Base-by-base conservation (phyloP, 2,329 filamentous ascomycete species). In the Fusarium veterinarium region DNA sequence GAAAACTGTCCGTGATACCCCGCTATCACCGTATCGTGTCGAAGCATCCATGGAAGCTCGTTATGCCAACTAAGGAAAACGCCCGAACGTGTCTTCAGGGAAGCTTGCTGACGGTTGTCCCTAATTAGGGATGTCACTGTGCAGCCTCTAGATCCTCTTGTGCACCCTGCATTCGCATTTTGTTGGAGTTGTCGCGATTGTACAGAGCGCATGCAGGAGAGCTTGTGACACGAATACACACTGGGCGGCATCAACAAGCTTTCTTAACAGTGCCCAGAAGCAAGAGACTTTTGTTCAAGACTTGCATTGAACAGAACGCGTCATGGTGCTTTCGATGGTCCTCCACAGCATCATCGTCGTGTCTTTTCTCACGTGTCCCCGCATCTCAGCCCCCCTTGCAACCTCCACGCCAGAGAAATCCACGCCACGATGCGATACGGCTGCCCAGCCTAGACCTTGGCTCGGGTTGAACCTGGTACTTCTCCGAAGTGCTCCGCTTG, bases 1-100 rank as follows among this genome's bases (percentile, higher is more conserved):
- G 64, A 45, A 75, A 74, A 62, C 68, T 65, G 65, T 64, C 69
- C 67, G 73, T 63, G 33, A 76, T 75, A 77, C 75, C 76, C 76
- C 76, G 73, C 76, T 77, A 77, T 71, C 73, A 53, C 71, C 63
- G 67, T 33, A 57, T 57, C 40, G 40, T 75, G 66, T 77, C 63
- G 76, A 77, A 77, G 74, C 71, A 69, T 71, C 51, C 52, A 66
- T 77, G 67, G 76, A 77, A 77, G 76, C 75, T 72, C 75, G 51
- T 69, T 67, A 73, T 73, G 65, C 75, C 75, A 49, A 66, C 74
- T 77, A 60, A 41, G 75, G 71, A 66, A 77, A 72, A 72, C 69
- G 60, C 60, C 66, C 72, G 69, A 56, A 58, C 41, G 25, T 45
- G 40, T 64, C 66, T 40, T 65, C 65, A 76, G 58, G 60, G 68